These are phyloP conservation scores for Zygotorulaspora mrakii DNA, from an alignment of 1,139 yeast genomes.

Conservation along the genomic window DNA sequence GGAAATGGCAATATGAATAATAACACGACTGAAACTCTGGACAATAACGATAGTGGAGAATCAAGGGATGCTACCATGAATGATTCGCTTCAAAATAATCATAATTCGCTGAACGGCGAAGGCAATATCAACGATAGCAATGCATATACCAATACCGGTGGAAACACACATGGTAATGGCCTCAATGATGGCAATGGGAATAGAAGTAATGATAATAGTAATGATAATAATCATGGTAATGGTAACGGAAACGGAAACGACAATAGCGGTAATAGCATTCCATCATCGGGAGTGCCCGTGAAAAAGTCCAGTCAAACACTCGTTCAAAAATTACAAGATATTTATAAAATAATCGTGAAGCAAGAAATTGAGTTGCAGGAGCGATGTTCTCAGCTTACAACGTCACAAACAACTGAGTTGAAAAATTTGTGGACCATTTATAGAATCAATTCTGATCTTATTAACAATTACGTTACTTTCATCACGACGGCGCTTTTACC, in stretches of 20 bases:
- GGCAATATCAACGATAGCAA: conserved; percentile 8
- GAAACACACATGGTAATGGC: conserved; percentile 19
- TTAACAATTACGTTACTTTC: conserved; percentile 69
- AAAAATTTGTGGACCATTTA: conserved; percentile 68
- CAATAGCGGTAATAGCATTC: conserved; percentile 24
- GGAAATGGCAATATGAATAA: conserved; percentile 3
- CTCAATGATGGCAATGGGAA: conserved; percentile 16
- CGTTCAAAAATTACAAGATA: conserved; percentile 67
- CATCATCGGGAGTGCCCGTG: conserved; percentile 43
- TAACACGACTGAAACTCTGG: background rate
- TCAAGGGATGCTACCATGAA: conserved; percentile 20
- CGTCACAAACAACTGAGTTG: conserved; percentile 48
- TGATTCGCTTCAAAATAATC: conserved; percentile 2
- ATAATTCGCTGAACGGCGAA: conserved; percentile 16
- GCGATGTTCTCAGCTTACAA: conserved; percentile 48
- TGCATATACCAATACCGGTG: conserved; percentile 10
- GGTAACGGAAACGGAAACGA: conserved; percentile 20
- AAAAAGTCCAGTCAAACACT: conserved; percentile 64
- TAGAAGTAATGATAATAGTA: conserved; percentile 6
- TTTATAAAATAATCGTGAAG: conserved; percentile 64
- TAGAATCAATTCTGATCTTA: conserved; percentile 58
- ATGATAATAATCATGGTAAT: conserved; percentile 18
- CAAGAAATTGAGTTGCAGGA: conserved; percentile 68
- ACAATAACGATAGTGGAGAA: conserved; percentile 4
- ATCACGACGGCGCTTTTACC: conserved; percentile 68